phyloP scores from a whole-genome alignment of 176 grass and related monocot species.

The Lolium rigidum region DNA sequence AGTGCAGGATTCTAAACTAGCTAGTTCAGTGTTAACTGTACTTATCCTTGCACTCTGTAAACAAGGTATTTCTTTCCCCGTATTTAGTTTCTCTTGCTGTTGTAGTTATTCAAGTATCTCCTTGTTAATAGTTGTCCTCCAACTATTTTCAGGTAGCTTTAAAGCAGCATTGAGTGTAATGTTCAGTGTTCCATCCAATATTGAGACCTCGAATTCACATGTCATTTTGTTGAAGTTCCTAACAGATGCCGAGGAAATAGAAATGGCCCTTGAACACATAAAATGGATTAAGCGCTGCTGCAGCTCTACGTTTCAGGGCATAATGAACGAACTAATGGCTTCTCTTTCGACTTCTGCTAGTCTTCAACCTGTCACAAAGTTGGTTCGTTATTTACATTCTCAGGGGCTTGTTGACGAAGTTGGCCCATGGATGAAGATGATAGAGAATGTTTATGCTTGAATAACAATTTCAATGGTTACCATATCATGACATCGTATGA shows the following conservation, averaged over 20 bases:
- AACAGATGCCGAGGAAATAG: conserved; percentile 66
- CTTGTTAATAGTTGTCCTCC: neutral
- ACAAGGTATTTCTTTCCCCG: conserved; percentile 57
- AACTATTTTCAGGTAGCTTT: conserved; percentile 60
- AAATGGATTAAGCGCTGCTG: conserved; percentile 58
- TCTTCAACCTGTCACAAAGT: conserved; percentile 64
- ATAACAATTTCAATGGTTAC: neutral
- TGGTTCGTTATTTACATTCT: conserved; percentile 62
- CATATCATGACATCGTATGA: neutral
- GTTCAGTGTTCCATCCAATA: conserved; percentile 47
- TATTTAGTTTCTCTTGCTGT: neutral
- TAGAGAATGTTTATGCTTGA: conserved; percentile 38
- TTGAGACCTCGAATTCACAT: conserved; percentile 59
- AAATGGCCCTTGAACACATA: conserved; percentile 78
- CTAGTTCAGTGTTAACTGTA: conserved; percentile 48
- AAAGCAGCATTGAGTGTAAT: conserved; percentile 55
- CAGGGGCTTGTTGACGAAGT: conserved; percentile 56
- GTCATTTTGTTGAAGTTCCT: conserved; percentile 74
- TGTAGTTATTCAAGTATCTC: neutral
- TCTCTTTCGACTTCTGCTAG: conserved; percentile 78
- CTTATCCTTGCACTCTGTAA: conserved; percentile 66
- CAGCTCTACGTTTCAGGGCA: conserved; percentile 50
- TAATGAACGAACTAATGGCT: conserved; percentile 74
- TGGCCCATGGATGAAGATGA: conserved; percentile 64
- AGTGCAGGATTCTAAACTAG: conserved; percentile 61